phyloP scores from a whole-genome alignment of 805 yeast species.

The Starmera pachycereana region DNA sequence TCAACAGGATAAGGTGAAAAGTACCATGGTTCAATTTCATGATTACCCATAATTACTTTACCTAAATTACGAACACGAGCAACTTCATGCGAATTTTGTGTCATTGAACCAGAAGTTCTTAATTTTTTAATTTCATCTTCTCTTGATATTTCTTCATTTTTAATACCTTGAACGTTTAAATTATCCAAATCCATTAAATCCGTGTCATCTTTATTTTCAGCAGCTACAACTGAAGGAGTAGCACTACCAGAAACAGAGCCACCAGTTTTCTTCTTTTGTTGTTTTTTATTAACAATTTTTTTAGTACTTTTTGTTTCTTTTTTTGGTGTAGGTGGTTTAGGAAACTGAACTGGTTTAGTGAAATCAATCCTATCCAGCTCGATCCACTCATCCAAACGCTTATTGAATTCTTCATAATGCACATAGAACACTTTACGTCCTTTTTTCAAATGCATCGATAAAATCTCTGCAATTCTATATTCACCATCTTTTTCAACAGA shows the following conservation, averaged over 20 bases:
- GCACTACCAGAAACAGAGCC: slow-evolving; percentile 17
- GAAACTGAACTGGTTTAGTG: slow-evolving; percentile 58
- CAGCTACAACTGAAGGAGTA: slow-evolving; percentile 16
- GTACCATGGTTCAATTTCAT: slow-evolving; percentile 97
- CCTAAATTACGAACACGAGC: slow-evolving; percentile 82
- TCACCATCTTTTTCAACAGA: slow-evolving; percentile 76
- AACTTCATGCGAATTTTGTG: slow-evolving; percentile 77
- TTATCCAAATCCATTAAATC: slow-evolving; percentile 82
- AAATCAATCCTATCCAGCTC: slow-evolving; percentile 61
- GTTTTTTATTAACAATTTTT: slow-evolving; percentile 21
- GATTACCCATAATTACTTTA: slow-evolving; percentile 75
- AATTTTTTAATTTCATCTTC: slow-evolving; percentile 90
- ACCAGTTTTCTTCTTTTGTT: slow-evolving; percentile 24
- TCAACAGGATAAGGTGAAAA: slow-evolving; percentile 96
- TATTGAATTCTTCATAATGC: slow-evolving; percentile 90
- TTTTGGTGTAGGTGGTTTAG: slow-evolving; percentile 45
- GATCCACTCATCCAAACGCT: slow-evolving; percentile 96
- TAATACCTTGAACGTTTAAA: slow-evolving; percentile 74
- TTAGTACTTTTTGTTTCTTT: slow-evolving; percentile 23
- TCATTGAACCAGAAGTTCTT: slow-evolving; percentile 95
- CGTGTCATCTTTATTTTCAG: slow-evolving; percentile 10
- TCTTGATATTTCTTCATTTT: slow-evolving; percentile 61
- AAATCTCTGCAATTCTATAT: slow-evolving; percentile 72
- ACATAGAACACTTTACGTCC: slow-evolving; percentile 79
- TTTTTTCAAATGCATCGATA: slow-evolving; percentile 65